Conservation (phyloP, 129 eudicot species). For the Pittosporum tobira region DNA sequence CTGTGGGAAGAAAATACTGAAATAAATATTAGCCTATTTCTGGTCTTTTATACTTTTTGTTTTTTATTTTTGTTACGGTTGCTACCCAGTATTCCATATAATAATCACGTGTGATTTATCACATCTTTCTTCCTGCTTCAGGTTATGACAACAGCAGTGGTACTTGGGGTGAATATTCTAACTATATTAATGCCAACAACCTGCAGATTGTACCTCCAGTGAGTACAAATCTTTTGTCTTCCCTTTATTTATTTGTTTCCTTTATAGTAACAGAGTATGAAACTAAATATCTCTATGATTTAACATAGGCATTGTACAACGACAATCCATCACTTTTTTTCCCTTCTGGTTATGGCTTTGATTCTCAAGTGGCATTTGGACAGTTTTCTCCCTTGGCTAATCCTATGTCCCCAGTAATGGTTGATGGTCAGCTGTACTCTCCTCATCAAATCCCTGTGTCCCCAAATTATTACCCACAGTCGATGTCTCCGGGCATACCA, state of each 20-base stretch:
- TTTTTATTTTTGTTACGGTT: not conserved
- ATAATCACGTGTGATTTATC: not conserved
- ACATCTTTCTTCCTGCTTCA: conserved; percentile 19
- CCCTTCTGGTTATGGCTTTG: conserved; percentile 79
- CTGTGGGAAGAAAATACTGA: not conserved
- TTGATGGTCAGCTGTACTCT: conserved; percentile 80
- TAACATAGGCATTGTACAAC: conserved; percentile 55
- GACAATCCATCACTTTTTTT: conserved; percentile 55
- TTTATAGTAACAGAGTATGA: not conserved
- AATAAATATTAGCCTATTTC: too few relatives aligned
- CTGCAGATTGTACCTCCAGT: conserved; percentile 83
- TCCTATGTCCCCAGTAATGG: conserved; percentile 75
- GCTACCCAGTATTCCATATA: not conserved
- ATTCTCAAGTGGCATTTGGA: conserved; percentile 68
- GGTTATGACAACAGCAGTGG: conserved; percentile 68
- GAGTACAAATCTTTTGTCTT: conserved; percentile 21
- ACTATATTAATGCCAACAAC: conserved; percentile 61
- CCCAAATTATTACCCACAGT: conserved; percentile 61
- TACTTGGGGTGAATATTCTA: conserved; percentile 84
- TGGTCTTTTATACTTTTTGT: not conserved
- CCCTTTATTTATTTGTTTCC: not conserved
- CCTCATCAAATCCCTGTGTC: conserved; percentile 75
- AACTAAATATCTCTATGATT: not conserved
- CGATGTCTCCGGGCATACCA: conserved; percentile 61
- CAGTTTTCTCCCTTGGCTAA: conserved; percentile 84